Evolutionary conservation across 2,329 filamentous ascomycete genomes (phyloP).

Genomic region (Rhexocercosporidium sp.): DNA sequence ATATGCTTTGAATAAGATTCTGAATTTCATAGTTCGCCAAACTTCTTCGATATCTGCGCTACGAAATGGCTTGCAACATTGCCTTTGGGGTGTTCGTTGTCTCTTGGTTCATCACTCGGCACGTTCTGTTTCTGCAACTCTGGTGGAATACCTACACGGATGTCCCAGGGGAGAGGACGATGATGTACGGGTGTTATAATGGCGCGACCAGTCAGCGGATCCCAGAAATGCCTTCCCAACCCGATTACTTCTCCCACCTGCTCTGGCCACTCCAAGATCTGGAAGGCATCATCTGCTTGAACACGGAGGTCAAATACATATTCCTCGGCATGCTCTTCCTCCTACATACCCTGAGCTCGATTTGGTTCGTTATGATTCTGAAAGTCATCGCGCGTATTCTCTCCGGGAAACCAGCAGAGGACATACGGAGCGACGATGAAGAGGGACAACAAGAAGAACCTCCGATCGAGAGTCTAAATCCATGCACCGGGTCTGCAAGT

Average conservation of each 20-base stretch:
- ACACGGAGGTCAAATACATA: not conserved
- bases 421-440: not conserved
- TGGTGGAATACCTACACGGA: not conserved
- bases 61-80: not conserved
- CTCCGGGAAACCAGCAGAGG: not conserved
- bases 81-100: not conserved
- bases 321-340: constrained; percentile 1
- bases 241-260: not conserved
- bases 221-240: not conserved
- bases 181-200: not conserved
- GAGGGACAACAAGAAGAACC: not conserved
- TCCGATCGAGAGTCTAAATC: not conserved
- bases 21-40: not conserved
- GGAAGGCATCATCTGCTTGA: not conserved
- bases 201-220: not conserved
- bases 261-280: constrained; percentile 3
- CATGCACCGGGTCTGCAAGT: not conserved
- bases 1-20: not conserved
- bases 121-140: not conserved
- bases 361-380: constrained; percentile 1
- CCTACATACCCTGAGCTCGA: not conserved
- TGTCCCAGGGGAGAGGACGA: not conserved
- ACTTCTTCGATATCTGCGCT: not conserved
- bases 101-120: constrained; percentile 1
- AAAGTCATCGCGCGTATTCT: not conserved